phyloP scores from a whole-genome alignment of 495 filamentous ascomycete genomes.

The Annulohypoxylon moriforme region DNA sequence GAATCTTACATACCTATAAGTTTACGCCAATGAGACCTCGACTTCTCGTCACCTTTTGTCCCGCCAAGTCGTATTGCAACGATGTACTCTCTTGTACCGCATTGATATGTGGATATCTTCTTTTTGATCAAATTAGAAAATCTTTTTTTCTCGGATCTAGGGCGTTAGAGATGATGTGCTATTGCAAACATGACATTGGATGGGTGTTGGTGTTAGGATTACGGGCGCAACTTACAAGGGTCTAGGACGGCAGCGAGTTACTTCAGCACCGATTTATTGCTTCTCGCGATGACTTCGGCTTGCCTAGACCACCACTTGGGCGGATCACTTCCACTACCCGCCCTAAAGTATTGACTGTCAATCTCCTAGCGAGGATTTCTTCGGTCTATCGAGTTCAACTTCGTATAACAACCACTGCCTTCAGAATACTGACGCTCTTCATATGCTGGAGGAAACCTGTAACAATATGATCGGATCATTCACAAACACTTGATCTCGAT shows the following conservation, averaged over 20 bases:
- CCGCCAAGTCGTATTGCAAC: constrained; percentile 12
- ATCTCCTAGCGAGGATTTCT: not conserved
- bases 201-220: constrained; percentile 9
- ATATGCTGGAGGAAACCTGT: not conserved
- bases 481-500: not conserved
- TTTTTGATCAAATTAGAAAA: not conserved
- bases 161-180: not conserved
- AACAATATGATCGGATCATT: not conserved
- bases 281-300: constrained; percentile 15
- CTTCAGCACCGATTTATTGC: constrained; percentile 31
- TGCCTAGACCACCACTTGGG: constrained; percentile 2
- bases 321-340: not conserved
- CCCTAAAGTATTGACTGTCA: not conserved
- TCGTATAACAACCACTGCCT: not conserved
- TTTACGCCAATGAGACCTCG: constrained; percentile 20
- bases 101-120: not conserved
- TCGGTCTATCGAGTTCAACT: not conserved
- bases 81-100: constrained; percentile 17
- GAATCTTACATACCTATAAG: constrained; percentile 11
- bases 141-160: not conserved
- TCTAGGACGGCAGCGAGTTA: not conserved
- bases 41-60: no score
- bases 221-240: constrained; percentile 7
- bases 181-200: constrained; percentile 2
- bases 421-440: not conserved